phyloP scores from a whole-genome alignment of 805 yeast species.

The Maudiozyma turicensis region DNA sequence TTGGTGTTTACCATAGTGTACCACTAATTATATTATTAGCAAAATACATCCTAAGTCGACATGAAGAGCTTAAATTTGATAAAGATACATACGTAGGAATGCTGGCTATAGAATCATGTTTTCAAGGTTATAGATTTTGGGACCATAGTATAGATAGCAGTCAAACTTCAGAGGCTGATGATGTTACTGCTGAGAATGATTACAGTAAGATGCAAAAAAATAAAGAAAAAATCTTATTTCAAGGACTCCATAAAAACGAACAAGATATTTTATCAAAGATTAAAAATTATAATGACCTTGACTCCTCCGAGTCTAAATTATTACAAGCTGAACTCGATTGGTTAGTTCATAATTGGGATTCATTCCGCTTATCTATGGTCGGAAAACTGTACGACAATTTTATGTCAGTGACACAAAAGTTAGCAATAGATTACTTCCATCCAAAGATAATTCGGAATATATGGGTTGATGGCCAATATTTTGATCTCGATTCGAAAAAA shows the following conservation, averaged over 20 bases:
- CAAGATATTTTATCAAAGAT: constrained; percentile 17
- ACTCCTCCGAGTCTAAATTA: constrained; percentile 32
- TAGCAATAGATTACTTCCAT: constrained; percentile 44
- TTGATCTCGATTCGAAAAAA: constrained; percentile 19
- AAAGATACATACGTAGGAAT: constrained; percentile 24
- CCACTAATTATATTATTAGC: constrained; percentile 40
- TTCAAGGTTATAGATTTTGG: constrained; percentile 33
- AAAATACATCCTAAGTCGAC: constrained; percentile 34
- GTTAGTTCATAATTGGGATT: constrained; percentile 34
- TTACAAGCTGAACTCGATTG: constrained; percentile 34
- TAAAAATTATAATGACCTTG: constrained; percentile 32
- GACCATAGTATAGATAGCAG: constrained; percentile 30
- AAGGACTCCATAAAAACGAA: constrained; percentile 20
- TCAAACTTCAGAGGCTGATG: constrained; percentile 1
- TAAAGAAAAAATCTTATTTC: constrained; percentile 24
- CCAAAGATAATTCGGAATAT: constrained; percentile 49
- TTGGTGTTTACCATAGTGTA: constrained; percentile 45
- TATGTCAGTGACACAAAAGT: constrained; percentile 42
- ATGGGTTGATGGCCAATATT: constrained; percentile 36
- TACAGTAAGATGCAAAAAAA: constrained; percentile 19
- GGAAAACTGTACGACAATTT: constrained; percentile 44
- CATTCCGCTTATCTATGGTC: constrained; percentile 37
- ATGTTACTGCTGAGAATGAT: constrained; percentile 9
- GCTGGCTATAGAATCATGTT: constrained; percentile 30
- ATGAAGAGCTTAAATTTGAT: constrained; percentile 12